Evolutionary conservation across 2,329 filamentous ascomycete species (phyloP).

Genomic region (Pyricularia pennisetigena): DNA sequence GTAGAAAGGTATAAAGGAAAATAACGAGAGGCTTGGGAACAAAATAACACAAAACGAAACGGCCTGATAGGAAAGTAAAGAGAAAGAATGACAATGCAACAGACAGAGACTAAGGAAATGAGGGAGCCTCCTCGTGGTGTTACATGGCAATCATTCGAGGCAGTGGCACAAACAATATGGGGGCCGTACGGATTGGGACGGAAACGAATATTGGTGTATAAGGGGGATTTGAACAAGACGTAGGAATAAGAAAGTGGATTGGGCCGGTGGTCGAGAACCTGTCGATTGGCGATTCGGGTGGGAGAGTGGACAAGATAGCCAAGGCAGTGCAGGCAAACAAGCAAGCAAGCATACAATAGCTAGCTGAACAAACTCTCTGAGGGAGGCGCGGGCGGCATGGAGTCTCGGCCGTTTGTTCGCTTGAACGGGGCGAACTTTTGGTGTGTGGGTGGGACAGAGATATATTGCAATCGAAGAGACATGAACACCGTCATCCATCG

Average conservation of each 20-base stretch:
- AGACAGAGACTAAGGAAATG: slow-evolving; percentile 5
- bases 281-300: background rate
- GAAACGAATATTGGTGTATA: background rate
- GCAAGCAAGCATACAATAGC: background rate
- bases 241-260: background rate
- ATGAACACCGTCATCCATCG: background rate
- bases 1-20: background rate
- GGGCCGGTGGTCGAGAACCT: background rate
- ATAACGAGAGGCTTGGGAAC: background rate
- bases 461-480: background rate
- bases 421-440: background rate
- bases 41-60: no score
- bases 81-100: background rate
- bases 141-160: slow-evolving; percentile 14
- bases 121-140: slow-evolving; percentile 7
- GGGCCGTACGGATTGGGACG: background rate
- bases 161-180: slow-evolving; percentile 6
- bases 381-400: background rate
- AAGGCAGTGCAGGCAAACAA: background rate
- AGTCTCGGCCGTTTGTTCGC: background rate
- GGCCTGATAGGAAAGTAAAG: background rate
- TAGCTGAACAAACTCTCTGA: background rate
- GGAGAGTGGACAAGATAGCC: background rate
- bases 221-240: background rate
- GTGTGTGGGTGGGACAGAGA: background rate